A percentile compares a stretch with the other conserved stretches of the same genome.
These are phyloP conservation scores for Xanthoparmelia taractica DNA, from an alignment of 495 filamentous ascomycete genomes.

Conservation along the genomic window DNA sequence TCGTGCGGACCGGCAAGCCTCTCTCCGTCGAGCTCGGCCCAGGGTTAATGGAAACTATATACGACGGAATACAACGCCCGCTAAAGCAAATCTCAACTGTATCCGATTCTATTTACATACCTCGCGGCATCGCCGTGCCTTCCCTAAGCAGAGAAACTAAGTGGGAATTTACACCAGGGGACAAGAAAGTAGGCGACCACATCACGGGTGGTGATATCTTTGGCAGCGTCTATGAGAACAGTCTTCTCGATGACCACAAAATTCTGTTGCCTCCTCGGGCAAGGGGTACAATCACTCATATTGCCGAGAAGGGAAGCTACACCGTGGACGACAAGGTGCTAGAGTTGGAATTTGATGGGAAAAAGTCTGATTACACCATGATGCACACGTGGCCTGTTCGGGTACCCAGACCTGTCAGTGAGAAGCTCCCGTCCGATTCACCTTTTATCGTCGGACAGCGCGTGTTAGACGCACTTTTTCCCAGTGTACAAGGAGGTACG, in stretches of 20 bases:
- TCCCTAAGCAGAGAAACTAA: slow-evolving; percentile 79
- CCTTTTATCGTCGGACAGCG: slow-evolving; percentile 95
- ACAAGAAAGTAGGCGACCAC: slow-evolving; percentile 88
- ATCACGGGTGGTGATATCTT: slow-evolving; percentile 94
- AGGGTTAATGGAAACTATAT: slow-evolving; percentile 97
- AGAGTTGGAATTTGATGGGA: slow-evolving; percentile 94
- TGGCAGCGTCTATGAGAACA: slow-evolving; percentile 93
- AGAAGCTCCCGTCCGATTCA: slow-evolving; percentile 78
- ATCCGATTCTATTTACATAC: slow-evolving; percentile 88
- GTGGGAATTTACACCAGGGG: slow-evolving; percentile 87
- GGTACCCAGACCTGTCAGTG: slow-evolving; percentile 80
- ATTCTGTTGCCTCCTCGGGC: slow-evolving; percentile 90
- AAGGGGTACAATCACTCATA: slow-evolving; percentile 81
- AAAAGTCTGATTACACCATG: slow-evolving; percentile 87
- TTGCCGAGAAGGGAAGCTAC: slow-evolving; percentile 82
- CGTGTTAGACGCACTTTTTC: slow-evolving; percentile 96
- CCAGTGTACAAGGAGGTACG: slow-evolving; percentile 92
- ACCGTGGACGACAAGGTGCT: slow-evolving; percentile 91
- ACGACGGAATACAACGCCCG: slow-evolving; percentile 97
- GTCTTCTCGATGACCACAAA: slow-evolving; percentile 87
- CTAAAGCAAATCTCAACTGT: slow-evolving; percentile 71
- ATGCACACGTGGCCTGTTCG: slow-evolving; percentile 99
- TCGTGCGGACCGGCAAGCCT: slow-evolving; percentile 82
- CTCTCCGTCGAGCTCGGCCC: slow-evolving; percentile 95
- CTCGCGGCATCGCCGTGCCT: slow-evolving; percentile 84